Conservation (phyloP, 345 rosid species). For the Eutrema heterophyllum region DNA sequence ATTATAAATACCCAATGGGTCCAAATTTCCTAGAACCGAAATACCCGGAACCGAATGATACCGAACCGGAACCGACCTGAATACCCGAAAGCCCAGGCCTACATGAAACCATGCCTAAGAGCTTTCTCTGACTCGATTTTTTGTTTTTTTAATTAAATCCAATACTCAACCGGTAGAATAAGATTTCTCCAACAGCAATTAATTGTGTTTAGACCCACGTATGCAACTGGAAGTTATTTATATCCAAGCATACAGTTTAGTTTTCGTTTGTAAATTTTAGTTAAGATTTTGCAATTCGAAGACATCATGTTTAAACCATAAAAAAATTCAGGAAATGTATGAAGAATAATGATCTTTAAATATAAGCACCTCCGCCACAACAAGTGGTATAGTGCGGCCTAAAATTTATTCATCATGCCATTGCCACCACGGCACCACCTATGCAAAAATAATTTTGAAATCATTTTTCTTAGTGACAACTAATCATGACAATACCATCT, state of each 20-base stretch:
- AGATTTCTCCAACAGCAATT: background rate
- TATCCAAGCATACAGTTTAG: background rate
- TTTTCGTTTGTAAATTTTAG: background rate
- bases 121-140: background rate
- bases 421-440: background rate
- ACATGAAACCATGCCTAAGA: background rate
- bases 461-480: background rate
- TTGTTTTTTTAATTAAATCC: background rate
- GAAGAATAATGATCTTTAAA: background rate
- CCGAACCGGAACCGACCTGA: too few relatives aligned
- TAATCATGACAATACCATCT: background rate
- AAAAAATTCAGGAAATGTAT: background rate
- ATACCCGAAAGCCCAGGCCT: too few relatives aligned
- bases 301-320: background rate
- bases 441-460: background rate
- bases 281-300: background rate
- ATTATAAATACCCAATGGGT: too few relatives aligned
- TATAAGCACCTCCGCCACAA: conserved; percentile 4
- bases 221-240: background rate
- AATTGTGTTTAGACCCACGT: background rate
- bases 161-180: background rate
- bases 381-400: conserved; percentile 3
- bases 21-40: too few relatives aligned
- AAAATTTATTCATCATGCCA: conserved; percentile 8
- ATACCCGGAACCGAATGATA: too few relatives aligned